These are phyloP conservation scores for Entonaema liquescens DNA, from an alignment of 495 filamentous ascomycete genomes.

Conservation along the genomic window DNA sequence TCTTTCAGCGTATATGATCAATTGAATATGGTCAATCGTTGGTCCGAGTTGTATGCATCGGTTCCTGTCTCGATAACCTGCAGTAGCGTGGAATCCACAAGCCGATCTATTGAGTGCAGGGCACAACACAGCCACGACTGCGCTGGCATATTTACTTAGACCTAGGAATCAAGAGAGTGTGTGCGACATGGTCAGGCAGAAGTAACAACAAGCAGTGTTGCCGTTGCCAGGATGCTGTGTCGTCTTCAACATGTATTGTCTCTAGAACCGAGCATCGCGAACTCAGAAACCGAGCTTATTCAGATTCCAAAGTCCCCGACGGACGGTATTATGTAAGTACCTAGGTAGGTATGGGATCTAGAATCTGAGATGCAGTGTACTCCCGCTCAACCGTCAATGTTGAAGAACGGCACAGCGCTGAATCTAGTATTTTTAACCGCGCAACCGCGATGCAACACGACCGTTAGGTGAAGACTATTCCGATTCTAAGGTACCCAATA, in stretches of 20 bases:
- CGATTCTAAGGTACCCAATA: not conserved
- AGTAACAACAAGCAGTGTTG: not conserved
- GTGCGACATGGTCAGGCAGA: slow-evolving; percentile 25
- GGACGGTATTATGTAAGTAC: not conserved
- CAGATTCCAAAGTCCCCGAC: slow-evolving; percentile 6
- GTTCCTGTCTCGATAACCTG: slow-evolving; percentile 31
- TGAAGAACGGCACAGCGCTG: slow-evolving; percentile 30
- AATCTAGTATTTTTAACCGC: slow-evolving; percentile 23
- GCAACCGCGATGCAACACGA: slow-evolving; percentile 29
- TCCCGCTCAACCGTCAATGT: not conserved
- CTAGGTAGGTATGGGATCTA: not conserved
- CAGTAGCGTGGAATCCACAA: slow-evolving; percentile 33
- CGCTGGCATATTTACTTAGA: slow-evolving; percentile 20
- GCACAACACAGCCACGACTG: slow-evolving; percentile 37
- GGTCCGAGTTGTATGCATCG: slow-evolving; percentile 13
- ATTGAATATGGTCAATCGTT: not conserved
- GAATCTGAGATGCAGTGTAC: slow-evolving; percentile 14
- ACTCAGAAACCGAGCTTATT: not conserved
- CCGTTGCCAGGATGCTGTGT: not conserved
- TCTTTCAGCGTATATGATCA: not conserved
- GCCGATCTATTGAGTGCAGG: slow-evolving; percentile 22
- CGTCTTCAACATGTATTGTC: not conserved
- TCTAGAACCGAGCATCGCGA: not conserved
- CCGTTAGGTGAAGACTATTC: not conserved
- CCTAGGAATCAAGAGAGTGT: slow-evolving; percentile 6